A percentile compares a stretch with the other conserved stretches of the same genome.
Evolutionary conservation across 495 filamentous ascomycete species (phyloP).

Genomic region (Cairneyella variabilis): DNA sequence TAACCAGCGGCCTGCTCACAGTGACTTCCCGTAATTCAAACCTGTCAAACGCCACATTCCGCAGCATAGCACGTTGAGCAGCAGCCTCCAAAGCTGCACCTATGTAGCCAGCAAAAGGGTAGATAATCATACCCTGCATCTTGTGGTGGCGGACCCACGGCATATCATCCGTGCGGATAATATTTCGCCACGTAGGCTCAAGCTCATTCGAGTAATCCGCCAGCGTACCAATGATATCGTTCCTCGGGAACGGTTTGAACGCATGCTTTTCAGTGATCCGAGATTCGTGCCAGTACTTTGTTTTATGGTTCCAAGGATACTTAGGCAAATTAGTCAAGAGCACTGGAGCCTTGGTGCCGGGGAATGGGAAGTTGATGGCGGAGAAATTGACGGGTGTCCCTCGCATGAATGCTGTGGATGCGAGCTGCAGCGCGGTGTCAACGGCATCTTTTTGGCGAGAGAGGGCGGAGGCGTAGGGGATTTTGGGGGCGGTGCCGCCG

Average conservation of each 20-base stretch:
- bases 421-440: conserved; percentile 41
- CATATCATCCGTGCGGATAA: conserved; percentile 23
- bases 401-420: conserved; percentile 30
- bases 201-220: conserved; percentile 27
- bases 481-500: conserved; percentile 1
- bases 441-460: conserved; percentile 44
- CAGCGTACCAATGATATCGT: conserved; percentile 33
- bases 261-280: conserved; percentile 28
- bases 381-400: conserved; percentile 41
- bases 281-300: conserved; percentile 35
- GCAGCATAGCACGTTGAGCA: conserved; percentile 29
- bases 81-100: conserved; percentile 39
- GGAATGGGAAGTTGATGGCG: conserved; percentile 36
- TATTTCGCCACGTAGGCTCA: conserved; percentile 36
- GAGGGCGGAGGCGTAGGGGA: conserved; percentile 36
- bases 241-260: conserved; percentile 23
- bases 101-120: conserved; percentile 39
- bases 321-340: conserved; percentile 29
- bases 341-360: conserved; percentile 30
- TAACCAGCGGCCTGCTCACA: conserved; percentile 31
- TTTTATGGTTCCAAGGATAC: conserved; percentile 36
- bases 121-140: conserved; percentile 19
- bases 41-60: conserved; percentile 11
- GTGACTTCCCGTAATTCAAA: conserved; percentile 18
- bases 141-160: conserved; percentile 28